phyloP scores from a whole-genome alignment of 768 basidiomycete species.

The Suillus paluster region DNA sequence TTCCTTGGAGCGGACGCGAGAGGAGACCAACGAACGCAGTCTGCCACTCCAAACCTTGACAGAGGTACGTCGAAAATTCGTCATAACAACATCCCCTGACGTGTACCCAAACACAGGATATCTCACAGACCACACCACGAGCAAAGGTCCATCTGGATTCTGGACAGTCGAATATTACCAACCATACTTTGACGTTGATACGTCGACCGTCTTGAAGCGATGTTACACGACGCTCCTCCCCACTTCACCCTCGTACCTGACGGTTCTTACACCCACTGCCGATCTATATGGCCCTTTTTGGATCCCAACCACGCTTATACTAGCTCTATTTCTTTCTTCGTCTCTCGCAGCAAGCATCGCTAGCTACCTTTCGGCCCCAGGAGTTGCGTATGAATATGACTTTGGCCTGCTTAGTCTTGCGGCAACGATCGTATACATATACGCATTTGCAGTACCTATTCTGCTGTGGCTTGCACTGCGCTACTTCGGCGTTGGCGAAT shows the following conservation, averaged over 20 bases:
- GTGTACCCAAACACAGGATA: slow-evolving; percentile 52
- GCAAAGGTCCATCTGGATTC: slow-evolving; percentile 58
- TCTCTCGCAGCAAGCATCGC: slow-evolving; percentile 88
- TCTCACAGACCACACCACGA: slow-evolving; percentile 54
- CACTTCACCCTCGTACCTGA: slow-evolving; percentile 63
- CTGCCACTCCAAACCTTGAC: slow-evolving; percentile 45
- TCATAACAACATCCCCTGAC: neutral
- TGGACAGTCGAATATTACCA: slow-evolving; percentile 90
- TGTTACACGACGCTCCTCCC: slow-evolving; percentile 83
- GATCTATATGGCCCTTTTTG: slow-evolving; percentile 95
- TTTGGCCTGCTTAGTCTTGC: slow-evolving; percentile 86
- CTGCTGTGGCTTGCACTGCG: slow-evolving; percentile 83
- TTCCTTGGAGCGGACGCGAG: slow-evolving; percentile 56
- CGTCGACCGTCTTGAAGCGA: slow-evolving; percentile 71
- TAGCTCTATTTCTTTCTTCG: slow-evolving; percentile 91
- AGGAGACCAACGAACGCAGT: slow-evolving; percentile 29
- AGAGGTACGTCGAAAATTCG: slow-evolving; percentile 43
- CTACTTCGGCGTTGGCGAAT: slow-evolving; percentile 88
- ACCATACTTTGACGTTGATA: slow-evolving; percentile 88
- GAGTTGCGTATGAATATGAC: slow-evolving; percentile 72
- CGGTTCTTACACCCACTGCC: slow-evolving; percentile 54
- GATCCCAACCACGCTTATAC: slow-evolving; percentile 94
- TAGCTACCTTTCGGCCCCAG: slow-evolving; percentile 75
- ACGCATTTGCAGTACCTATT: slow-evolving; percentile 82
- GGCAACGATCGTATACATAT: slow-evolving; percentile 83